Conservation (phyloP, 371 early-diverging fungal species). For the Mortierella sp. region DNA sequence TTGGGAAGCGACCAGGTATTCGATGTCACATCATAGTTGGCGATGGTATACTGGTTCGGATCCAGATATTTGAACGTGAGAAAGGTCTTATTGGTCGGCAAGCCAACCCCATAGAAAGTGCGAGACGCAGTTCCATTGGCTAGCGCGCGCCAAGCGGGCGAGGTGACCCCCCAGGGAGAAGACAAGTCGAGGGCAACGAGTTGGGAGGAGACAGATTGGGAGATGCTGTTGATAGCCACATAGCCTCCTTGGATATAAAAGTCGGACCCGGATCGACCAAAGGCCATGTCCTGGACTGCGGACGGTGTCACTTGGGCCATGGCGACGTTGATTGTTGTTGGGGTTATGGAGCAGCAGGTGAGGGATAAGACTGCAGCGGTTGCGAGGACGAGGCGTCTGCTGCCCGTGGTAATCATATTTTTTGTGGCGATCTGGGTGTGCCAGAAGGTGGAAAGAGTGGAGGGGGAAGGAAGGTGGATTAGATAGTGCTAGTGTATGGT, state of each 20-base stretch:
- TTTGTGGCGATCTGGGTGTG: neutral
- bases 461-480: neutral
- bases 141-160: constrained; percentile 14
- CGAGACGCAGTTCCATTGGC: constrained; percentile 12
- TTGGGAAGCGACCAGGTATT: neutral
- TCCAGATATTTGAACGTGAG: constrained; percentile 15
- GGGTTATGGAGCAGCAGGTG: constrained; percentile 14
- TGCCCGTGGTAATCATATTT: neutral
- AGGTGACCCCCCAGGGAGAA: constrained; percentile 11
- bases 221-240: constrained; percentile 8
- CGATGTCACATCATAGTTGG: neutral
- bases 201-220: neutral
- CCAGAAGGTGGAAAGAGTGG: neutral
- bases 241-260: constrained; percentile 16
- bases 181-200: constrained; percentile 15
- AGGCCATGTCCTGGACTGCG: constrained; percentile 15
- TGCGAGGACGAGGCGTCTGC: neutral
- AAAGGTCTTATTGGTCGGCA: constrained; percentile 16
- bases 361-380: neutral
- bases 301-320: constrained; percentile 15
- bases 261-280: constrained; percentile 14
- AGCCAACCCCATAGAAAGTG: neutral
- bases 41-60: neutral
- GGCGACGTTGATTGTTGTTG: neutral
- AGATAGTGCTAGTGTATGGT: neutral